A percentile compares a stretch with the other conserved stretches of the same genome.
phyloP scores from a whole-genome alignment of 2,329 filamentous ascomycete genomes.

The Purpureocillium takamizusanense region DNA sequence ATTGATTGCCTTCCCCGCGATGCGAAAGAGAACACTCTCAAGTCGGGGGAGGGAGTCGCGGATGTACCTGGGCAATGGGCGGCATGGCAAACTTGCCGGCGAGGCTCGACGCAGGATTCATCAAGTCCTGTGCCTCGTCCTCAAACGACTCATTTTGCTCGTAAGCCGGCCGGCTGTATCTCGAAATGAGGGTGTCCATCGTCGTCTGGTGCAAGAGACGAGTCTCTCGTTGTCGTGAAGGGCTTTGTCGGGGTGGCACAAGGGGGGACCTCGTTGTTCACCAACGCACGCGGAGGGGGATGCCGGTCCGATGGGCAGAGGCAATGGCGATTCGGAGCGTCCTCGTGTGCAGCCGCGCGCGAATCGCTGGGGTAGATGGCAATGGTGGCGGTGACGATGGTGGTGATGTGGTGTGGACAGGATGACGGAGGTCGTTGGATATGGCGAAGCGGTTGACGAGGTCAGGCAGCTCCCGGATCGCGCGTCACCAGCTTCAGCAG shows the following conservation, averaged over 20 bases:
- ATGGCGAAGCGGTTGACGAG: slow-evolving; percentile 5
- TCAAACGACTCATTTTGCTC: slow-evolving; percentile 62
- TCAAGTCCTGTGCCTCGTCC: slow-evolving; percentile 63
- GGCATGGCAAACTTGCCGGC: slow-evolving; percentile 94
- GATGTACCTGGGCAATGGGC: slow-evolving; percentile 69
- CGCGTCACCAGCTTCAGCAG: slow-evolving; percentile 22
- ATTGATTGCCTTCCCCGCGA: too few relatives aligned
- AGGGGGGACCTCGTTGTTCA: too few relatives aligned
- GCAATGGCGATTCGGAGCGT: too few relatives aligned
- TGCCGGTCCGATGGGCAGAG: neutral
- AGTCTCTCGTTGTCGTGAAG: neutral
- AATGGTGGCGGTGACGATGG: neutral
- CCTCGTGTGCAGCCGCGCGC: too few relatives aligned
- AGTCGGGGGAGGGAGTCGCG: too few relatives aligned
- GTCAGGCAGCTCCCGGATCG: slow-evolving; percentile 35
- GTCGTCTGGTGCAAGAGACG: slow-evolving; percentile 10
- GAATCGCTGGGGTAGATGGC: too few relatives aligned
- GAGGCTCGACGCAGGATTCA: slow-evolving; percentile 64
- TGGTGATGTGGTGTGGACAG: neutral
- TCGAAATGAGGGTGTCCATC: slow-evolving; percentile 91
- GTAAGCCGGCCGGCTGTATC: slow-evolving; percentile 74
- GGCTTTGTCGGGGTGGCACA: neutral
- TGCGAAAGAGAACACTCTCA: too few relatives aligned
- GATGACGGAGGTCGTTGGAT: slow-evolving; percentile 8
- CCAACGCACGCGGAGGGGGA: too few relatives aligned